Base-by-base conservation (phyloP, 1,139 yeast species). In the Hyphopichia wangnamkhiaoensis region DNA sequence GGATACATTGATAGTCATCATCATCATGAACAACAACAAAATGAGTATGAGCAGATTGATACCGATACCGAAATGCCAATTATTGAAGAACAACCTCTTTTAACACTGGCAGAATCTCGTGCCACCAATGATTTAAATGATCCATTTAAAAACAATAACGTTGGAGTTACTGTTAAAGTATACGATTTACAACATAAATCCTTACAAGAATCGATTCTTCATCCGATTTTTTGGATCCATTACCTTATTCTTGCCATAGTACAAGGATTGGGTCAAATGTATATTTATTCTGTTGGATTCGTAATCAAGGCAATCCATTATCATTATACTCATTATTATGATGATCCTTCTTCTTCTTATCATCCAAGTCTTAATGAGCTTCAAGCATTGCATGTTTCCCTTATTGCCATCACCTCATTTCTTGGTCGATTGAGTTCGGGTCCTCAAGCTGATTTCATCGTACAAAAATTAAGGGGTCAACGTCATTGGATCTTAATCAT, bases 191-290 rank as follows among this genome's bases (percentile, higher is more conserved):
- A 52, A 27, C 43, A 44, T 31, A 35, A 49, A 37, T 30, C 45
- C 17, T 41, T 61, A 25, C 46, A 41, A 16, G 45, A 46, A 13
- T 55, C 65, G 1, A 42, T 61, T 6, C 18, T 39, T 4, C 61
- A 58, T 44, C 62, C 66, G 1, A 43, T 59, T 1, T 81, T 80
- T 44, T 51, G 80, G 51, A 61, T 69, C 26, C 81, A 76, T 49
- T 80, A 72, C 48, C 34, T 74, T 8, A 67, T 83, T 15, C 65
- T 85, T 45, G 85, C 90, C 1, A 60, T 79, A 3, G 63, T 84
- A 34, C 84, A 86, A 49, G 87, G 90, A 2, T 71, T 82, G 44
- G 94, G 94, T 8, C 93, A 86, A 56, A 80, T 84, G 74, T 86
- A 84, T 55, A 85, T 86, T 23, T 84, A 78, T 52, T 78, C 87